Base-by-base conservation (phyloP, 768 basidiomycete species). In the Podaxis sp. region DNA sequence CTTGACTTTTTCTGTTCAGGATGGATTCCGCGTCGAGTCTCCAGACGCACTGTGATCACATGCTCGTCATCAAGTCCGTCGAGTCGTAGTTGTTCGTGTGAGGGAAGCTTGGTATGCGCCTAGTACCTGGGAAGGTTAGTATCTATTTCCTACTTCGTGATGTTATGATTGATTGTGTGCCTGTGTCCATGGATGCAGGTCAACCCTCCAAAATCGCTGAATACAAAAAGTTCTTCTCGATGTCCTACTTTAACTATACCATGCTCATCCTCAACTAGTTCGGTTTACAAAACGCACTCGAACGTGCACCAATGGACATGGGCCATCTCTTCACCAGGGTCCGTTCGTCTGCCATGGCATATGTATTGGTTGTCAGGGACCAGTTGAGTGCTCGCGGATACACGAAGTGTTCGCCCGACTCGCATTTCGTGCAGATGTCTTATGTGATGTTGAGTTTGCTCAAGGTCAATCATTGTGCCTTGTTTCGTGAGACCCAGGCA, bases 211-310 rank as follows among this genome's bases (percentile, higher is more conserved):
- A 64, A 0, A 64, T 70, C 33, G 61, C 65, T 1, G 73, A 82
- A 59, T 88, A 87, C 76, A 79, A 81, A 62, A 71, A 72, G 49
- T 73, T 82, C 56, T 84, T 85, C 46, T 81, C 84, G 28, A 78
- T 84, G 67, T 96, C 94, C 70, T 95, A 93, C 72, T 90, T 84
- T 76, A 84, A 93, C 71, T 96, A 96, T 69, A 86, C 89, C 28
- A 85, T 86, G 76, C 84, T 98, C 57, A 92, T 97, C 39, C 78
- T 98, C 63, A 95, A 97, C 72, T 96, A 95, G 1, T 99, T 98
- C 68, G 96, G 96, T 12, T 82, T 99, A 48, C 96, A 99, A 74
- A 92, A 96, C 70, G 94, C 96, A n/a, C 77, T 98, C 61, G 95
- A 96, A 74, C 83, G 85, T 19, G 81, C 84, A 3, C 75, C 83